Percentiles rank a stretch among this genome's conserved stretches.
These are phyloP conservation scores for Delonix regia DNA, from an alignment of 306 rosid genomes.

Conservation along the genomic window DNA sequence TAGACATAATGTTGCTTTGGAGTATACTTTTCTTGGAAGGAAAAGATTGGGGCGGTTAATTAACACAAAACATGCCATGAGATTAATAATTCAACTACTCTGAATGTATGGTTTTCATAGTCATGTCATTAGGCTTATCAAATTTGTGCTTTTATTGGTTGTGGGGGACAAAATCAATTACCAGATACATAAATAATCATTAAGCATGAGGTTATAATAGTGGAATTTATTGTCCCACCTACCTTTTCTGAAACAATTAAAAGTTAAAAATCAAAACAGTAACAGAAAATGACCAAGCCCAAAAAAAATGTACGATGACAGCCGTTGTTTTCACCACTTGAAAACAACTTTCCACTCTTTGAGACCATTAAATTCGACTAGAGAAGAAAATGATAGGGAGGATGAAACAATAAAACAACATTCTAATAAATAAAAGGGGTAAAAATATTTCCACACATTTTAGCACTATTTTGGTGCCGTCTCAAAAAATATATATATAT, in stretches of 20 bases:
- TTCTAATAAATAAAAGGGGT: too few species aligned
- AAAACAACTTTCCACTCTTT: slow-evolving; percentile 22
- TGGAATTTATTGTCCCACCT: slow-evolving; percentile 35
- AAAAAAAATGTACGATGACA: slow-evolving; percentile 14
- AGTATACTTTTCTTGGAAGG: neutral
- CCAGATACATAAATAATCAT: slow-evolving; percentile 50
- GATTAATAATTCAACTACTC: slow-evolving; percentile 32
- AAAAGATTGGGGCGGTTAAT: neutral
- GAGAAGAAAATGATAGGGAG: too few species aligned
- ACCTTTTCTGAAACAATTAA: slow-evolving; percentile 10
- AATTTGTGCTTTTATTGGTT: slow-evolving; percentile 43
- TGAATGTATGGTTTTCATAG: slow-evolving; percentile 29
- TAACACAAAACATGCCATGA: slow-evolving; percentile 7
- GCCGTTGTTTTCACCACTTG: slow-evolving; percentile 41
- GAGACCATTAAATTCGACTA: slow-evolving; percentile 21
- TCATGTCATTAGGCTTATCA: slow-evolving; percentile 53
- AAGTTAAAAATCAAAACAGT: slow-evolving; percentile 21
- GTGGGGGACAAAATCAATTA: slow-evolving; percentile 62
- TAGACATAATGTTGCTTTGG: neutral
- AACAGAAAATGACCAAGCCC: slow-evolving; percentile 27
- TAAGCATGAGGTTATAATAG: slow-evolving; percentile 57
- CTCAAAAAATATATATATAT: too few species aligned
- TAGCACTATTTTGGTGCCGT: too few species aligned
- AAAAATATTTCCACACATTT: too few species aligned
- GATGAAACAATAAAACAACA: too few species aligned